Base-by-base conservation (phyloP, 2,329 filamentous ascomycete genomes). In the Sarocladium strictum region DNA sequence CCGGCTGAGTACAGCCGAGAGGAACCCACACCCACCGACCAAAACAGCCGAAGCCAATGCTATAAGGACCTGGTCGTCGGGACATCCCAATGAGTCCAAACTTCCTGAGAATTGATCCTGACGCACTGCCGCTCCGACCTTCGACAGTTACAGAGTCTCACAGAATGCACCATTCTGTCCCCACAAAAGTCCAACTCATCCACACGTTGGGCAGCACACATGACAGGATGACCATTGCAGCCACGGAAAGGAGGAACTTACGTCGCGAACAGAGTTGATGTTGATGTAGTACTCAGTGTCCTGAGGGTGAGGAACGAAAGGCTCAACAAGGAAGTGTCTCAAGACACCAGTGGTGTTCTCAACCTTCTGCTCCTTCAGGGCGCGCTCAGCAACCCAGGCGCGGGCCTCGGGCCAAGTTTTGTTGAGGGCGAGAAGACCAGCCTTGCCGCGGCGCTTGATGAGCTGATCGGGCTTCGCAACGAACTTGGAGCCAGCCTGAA, bases 211-310 rank as follows among this genome's bases (percentile, higher is more conserved):
- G n/a, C n/a, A 9, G 24, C 15, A 24, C 17, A 43, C 7, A 21
- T 15, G 11, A 9, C 17, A 24, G 15, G n/a, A 27, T 29, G n/a
- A 47, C n/a, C n/a, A n/a, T n/a, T n/a, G 21, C 7, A 15, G 17
- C n/a, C 9, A 43, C 9, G 40, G 29, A 47, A 29, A 35, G 27
- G 27, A 21, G 21, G 17, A 40, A 85, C 91, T 85, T 86, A 97
- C 94, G 86, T 97, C 94, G 81, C 94, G 89, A 69, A 96, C 92
- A 60, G 94, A 97, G 84, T 97, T 94, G 81, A 99, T 99, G 86
- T 97, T 97, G 81, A 99, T 96, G 79, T 99, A 99, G 81, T 97
- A 97, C 77, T 99, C 94, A 61, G 93, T 97, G 72, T 91, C 87
- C 66, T 91, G 83, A 61, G 92, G 88, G 76, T 99, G 94, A 67